A percentile compares a stretch with the other conserved stretches of the same genome.
Evolutionary conservation across 495 filamentous ascomycete species (phyloP).

Genomic region (Neurospora sp.): DNA sequence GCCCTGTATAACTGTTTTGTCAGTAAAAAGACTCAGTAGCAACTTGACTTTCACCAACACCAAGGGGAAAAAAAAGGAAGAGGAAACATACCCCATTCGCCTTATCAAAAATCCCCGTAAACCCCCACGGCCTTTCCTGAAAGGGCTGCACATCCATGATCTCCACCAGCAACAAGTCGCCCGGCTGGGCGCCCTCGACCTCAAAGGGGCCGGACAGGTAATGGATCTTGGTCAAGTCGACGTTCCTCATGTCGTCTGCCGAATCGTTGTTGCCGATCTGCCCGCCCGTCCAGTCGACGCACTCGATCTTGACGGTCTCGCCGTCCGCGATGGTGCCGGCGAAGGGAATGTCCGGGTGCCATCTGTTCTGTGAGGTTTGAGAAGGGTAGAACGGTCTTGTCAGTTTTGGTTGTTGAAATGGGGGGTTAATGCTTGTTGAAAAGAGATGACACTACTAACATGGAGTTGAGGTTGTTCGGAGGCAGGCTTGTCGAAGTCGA

Average conservation of each 20-base stretch:
- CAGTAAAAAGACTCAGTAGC: too few relatives aligned
- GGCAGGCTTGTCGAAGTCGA: constrained; percentile 70
- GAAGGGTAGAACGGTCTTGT: background rate
- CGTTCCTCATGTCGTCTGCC: constrained; percentile 77
- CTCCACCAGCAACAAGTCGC: constrained; percentile 80
- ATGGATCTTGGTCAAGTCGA: constrained; percentile 77
- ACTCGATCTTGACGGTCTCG: constrained; percentile 93
- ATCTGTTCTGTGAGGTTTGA: constrained; percentile 60
- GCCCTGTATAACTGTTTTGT: constrained; percentile 29
- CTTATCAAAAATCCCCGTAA: constrained; percentile 74
- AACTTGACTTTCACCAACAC: background rate
- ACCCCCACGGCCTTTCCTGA: constrained; percentile 82
- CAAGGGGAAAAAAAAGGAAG: background rate
- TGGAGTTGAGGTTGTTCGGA: constrained; percentile 65
- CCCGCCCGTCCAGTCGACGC: constrained; percentile 82
- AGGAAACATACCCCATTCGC: constrained; percentile 50
- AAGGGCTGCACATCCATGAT: constrained; percentile 95
- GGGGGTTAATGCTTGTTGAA: background rate
- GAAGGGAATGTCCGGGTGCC: constrained; percentile 87
- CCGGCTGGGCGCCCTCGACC: constrained; percentile 74
- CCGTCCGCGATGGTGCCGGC: constrained; percentile 67
- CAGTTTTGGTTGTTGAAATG: background rate
- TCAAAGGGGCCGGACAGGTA: constrained; percentile 91
- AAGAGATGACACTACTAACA: constrained; percentile 36
- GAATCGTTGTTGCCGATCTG: constrained; percentile 84